Base-by-base conservation (phyloP, 768 basidiomycete species). In the Clavulina sp. region DNA sequence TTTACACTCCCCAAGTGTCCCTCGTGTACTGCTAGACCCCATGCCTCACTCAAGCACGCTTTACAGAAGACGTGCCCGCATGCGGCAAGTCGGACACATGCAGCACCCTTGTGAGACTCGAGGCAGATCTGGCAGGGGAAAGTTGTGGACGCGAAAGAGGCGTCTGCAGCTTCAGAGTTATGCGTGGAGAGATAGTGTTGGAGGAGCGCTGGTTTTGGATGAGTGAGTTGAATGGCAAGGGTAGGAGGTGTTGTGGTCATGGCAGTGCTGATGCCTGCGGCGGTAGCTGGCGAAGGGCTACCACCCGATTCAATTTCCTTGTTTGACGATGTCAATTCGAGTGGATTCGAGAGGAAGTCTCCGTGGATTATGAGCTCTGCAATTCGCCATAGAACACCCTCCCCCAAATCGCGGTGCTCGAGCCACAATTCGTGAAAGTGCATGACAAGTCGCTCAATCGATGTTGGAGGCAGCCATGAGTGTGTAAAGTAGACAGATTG, bases 21-120 rank as follows among this genome's bases (percentile, higher is more conserved):
- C 61, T 92, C 87, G 44, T 65, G 67, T 49, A 95, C 82, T 57
- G 80, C 82, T 48, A 88, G 62, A 40, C 73, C 71, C 88, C 88
- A 95, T 61, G 83, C 91, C 49, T 82, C 80, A 49, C 70, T 70
- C 26, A 93, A 63, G 60, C 89, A 93, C 5, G 72, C 63, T n/a
- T 76, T 74, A 62, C 89, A 93, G 62, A 89, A 92, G 9, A 89
- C 73, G 62, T 92, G 89, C 1, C 65, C 64, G 60, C 88, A 92
- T 2, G 68, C 61, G 48, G n/a, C n/a, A n/a, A 58, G 68, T 55
- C 75, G 70, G 18, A 89, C 59, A 61, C 87, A 89, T 57, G 76
- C 74, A 9, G 74, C 70, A 41, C 89, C 89, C 61, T 86, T 89
- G 53, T 77, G 66, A 13, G 74, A 72, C 31, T 73, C 72, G 3